phyloP scores from a whole-genome alignment of 2,329 filamentous ascomycete genomes.

The Penicillium sp. region DNA sequence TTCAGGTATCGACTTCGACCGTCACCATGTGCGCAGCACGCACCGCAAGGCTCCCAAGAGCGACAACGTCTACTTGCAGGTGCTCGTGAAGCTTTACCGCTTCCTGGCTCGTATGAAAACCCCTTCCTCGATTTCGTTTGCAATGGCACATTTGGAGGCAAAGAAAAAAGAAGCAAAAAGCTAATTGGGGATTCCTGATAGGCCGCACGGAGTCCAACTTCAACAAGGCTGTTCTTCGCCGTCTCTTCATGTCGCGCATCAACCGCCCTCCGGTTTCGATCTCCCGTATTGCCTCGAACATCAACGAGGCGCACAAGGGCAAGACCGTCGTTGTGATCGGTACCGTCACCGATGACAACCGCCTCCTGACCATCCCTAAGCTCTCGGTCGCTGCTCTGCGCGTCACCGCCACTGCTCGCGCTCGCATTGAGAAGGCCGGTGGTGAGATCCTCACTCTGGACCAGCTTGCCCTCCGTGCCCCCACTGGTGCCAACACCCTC shows the following conservation, averaged over 20 bases:
- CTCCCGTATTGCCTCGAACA: constrained; percentile 75
- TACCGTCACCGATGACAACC: constrained; percentile 97
- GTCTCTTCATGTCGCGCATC: constrained; percentile 97
- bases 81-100: constrained; percentile 97
- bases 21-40: constrained; percentile 62
- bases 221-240: constrained; percentile 98
- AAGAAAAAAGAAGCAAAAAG: constrained; percentile 6
- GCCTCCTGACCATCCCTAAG: constrained; percentile 86
- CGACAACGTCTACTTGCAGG: constrained; percentile 96
- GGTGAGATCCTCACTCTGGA: constrained; percentile 95
- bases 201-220: constrained; percentile 95
- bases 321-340: constrained; percentile 94
- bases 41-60: constrained; percentile 96
- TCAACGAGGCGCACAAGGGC: constrained; percentile 56
- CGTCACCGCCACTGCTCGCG: constrained; percentile 94
- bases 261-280: constrained; percentile 95
- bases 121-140: constrained; percentile 13
- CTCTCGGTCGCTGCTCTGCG: constrained; percentile 88
- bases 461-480: constrained; percentile 91
- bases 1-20: constrained; percentile 57
- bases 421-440: constrained; percentile 87
- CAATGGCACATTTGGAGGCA: not conserved
- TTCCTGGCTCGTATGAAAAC: constrained; percentile 76
- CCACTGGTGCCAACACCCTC: constrained; percentile 94
- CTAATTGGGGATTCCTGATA: constrained; percentile 39